Percentiles rank a stretch among this genome's conserved stretches.
Evolutionary conservation across 2,329 filamentous ascomycete genomes (phyloP).

Genomic region (Thelonectria blattea): DNA sequence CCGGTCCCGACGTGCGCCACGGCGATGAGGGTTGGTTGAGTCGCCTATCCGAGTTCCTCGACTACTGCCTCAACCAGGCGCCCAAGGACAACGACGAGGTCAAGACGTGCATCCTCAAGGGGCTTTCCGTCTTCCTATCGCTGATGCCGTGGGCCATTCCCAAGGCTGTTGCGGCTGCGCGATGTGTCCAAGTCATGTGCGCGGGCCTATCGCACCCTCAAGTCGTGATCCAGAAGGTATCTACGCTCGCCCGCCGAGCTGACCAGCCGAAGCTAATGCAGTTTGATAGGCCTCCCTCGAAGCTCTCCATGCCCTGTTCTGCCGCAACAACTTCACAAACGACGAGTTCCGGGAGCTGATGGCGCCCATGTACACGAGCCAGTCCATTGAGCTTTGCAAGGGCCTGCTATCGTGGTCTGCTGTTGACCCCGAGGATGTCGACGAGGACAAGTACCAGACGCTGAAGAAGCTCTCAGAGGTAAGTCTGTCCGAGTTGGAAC

Average conservation of each 20-base stretch:
- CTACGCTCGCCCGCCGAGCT: neutral
- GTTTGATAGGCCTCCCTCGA: constrained; percentile 74
- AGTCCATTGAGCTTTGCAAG: constrained; percentile 73
- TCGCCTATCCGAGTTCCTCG: constrained; percentile 76
- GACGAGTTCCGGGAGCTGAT: constrained; percentile 81
- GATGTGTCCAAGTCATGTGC: constrained; percentile 73
- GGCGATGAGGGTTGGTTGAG: constrained; percentile 87
- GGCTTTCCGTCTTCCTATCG: constrained; percentile 77
- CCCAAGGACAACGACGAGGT: constrained; percentile 70
- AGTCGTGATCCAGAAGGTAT: constrained; percentile 75
- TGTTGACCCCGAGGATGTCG: constrained; percentile 80
- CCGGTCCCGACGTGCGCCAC: constrained; percentile 71
- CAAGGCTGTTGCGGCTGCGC: constrained; percentile 75
- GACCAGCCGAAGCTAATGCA: constrained; percentile 18
- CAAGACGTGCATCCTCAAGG: constrained; percentile 75
- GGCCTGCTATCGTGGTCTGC: constrained; percentile 81
- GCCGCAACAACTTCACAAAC: constrained; percentile 73
- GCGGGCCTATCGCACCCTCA: constrained; percentile 73
- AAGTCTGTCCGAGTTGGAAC: constrained; percentile 35
- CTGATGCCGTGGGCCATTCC: constrained; percentile 88
- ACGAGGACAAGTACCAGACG: constrained; percentile 90
- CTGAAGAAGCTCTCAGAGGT: constrained; percentile 95
- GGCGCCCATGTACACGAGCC: constrained; percentile 77
- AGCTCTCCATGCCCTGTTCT: constrained; percentile 82
- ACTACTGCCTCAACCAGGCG: constrained; percentile 72